phyloP scores from a whole-genome alignment of 73 alveolate species.

The Paramecium bursaria region DNA sequence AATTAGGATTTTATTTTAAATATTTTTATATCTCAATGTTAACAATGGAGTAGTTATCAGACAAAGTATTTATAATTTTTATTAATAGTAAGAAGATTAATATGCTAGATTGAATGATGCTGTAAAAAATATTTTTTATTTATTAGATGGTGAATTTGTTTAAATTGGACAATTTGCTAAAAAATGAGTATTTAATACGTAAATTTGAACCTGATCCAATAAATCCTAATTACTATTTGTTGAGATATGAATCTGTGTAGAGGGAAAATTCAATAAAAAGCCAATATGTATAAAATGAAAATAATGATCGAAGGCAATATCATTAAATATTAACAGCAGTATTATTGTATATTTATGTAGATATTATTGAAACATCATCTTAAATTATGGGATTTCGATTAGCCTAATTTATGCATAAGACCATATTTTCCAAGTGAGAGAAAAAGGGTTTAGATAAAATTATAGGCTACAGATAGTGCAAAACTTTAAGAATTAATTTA shows the following conservation, averaged over 20 bases:
- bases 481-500: not conserved
- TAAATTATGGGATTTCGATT: constrained; percentile 39
- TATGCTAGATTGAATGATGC: constrained; percentile 22
- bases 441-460: constrained; percentile 31
- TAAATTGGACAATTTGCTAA: constrained; percentile 27
- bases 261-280: constrained; percentile 56
- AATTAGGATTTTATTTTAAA: not conserved
- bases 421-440: constrained; percentile 54
- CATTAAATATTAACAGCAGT: constrained; percentile 42
- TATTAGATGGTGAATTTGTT: constrained; percentile 30
- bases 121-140: constrained; percentile 7
- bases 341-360: not conserved
- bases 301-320: constrained; percentile 47
- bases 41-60: constrained; percentile 3
- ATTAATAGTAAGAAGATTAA: constrained; percentile 53
- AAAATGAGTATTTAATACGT: constrained; percentile 38
- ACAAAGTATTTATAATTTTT: not conserved
- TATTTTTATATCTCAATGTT: not conserved
- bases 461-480: not conserved
- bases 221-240: constrained; percentile 15
- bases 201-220: constrained; percentile 24
- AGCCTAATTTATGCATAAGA: constrained; percentile 4
- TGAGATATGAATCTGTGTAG: constrained; percentile 21
- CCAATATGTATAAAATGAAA: constrained; percentile 41
- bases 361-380: constrained; percentile 11